Evolutionary conservation across 2,329 filamentous ascomycete species (phyloP).

Genomic region (Cephalotrichum gorgonifer): DNA sequence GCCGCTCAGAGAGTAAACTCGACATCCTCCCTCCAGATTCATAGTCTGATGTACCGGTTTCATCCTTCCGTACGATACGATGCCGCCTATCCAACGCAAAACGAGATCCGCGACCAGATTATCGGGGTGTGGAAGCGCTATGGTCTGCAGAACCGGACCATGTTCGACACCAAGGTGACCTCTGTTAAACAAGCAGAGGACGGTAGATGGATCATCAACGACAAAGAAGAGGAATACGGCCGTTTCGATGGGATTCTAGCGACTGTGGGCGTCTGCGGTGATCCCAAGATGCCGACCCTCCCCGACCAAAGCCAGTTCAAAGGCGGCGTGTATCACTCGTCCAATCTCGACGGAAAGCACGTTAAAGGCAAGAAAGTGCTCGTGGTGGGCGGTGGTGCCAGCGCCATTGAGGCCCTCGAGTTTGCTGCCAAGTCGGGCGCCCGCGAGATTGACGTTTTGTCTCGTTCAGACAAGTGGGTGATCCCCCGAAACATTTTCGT

Average conservation of each 20-base stretch:
- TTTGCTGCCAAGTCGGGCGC: slow-evolving; percentile 62
- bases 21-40: slow-evolving; percentile 73
- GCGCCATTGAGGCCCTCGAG: slow-evolving; percentile 73
- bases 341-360: slow-evolving; percentile 54
- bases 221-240: slow-evolving; percentile 47
- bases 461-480: slow-evolving; percentile 77
- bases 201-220: slow-evolving; percentile 70
- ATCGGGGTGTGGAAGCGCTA: slow-evolving; percentile 66
- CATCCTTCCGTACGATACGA: slow-evolving; percentile 69
- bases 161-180: slow-evolving; percentile 60
- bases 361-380: slow-evolving; percentile 66
- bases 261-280: slow-evolving; percentile 71
- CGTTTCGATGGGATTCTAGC: slow-evolving; percentile 71
- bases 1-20: slow-evolving; percentile 61
- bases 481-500: slow-evolving; percentile 71
- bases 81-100: slow-evolving; percentile 64
- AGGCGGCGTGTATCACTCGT: slow-evolving; percentile 66
- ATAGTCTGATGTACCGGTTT: slow-evolving; percentile 81
- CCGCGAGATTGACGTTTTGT: slow-evolving; percentile 59
- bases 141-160: slow-evolving; percentile 57
- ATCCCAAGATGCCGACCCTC: slow-evolving; percentile 62
- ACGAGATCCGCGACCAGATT: slow-evolving; percentile 67
- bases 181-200: slow-evolving; percentile 58
- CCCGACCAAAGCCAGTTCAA: slow-evolving; percentile 62
- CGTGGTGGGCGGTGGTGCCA: slow-evolving; percentile 70